Percentiles rank a stretch among this genome's conserved stretches.
Evolutionary conservation across 2,329 filamentous ascomycete species (phyloP).

Genomic region (Acephala macrosclerotiorum): DNA sequence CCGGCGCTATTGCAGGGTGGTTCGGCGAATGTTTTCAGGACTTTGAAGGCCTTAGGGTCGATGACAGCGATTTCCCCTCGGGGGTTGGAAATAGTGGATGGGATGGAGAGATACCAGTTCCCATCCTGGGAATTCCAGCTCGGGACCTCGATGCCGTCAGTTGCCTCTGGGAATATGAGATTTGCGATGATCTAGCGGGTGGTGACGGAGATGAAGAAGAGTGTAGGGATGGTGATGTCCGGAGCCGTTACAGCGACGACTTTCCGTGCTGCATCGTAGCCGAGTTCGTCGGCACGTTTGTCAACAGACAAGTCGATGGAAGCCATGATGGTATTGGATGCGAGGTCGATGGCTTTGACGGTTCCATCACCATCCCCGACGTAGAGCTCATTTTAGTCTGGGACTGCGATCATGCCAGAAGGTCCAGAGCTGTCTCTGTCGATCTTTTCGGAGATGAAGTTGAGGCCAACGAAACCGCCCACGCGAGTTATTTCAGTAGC

Average conservation of each 20-base stretch:
- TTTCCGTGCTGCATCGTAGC: not conserved
- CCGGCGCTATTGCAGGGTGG: slow-evolving; percentile 6
- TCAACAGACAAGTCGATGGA: not conserved
- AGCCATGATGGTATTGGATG: slow-evolving; percentile 8
- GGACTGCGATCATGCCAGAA: slow-evolving; percentile 20
- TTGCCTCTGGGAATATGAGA: not conserved
- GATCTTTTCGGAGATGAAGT: slow-evolving; percentile 1
- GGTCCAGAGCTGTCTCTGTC: slow-evolving; percentile 16
- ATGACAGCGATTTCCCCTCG: slow-evolving; percentile 12
- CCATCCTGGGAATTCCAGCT: slow-evolving; percentile 20
- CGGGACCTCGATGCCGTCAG: slow-evolving; percentile 20
- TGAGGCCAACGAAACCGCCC: slow-evolving; percentile 9
- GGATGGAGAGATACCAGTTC: slow-evolving; percentile 22
- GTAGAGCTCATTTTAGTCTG: slow-evolving; percentile 23
- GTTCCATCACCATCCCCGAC: slow-evolving; percentile 26
- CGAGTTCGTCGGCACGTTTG: not conserved
- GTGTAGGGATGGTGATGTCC: not conserved
- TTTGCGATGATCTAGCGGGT: not conserved
- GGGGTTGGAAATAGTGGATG: slow-evolving; percentile 6
- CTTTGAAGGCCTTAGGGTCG: not conserved
- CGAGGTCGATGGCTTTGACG: slow-evolving; percentile 15
- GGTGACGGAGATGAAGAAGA: not conserved
- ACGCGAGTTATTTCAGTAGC: slow-evolving; percentile 16
- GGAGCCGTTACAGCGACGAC: not conserved
- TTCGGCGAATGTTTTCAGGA: not conserved